Base-by-base conservation (phyloP, 345 rosid species). In the Salix purpurea region DNA sequence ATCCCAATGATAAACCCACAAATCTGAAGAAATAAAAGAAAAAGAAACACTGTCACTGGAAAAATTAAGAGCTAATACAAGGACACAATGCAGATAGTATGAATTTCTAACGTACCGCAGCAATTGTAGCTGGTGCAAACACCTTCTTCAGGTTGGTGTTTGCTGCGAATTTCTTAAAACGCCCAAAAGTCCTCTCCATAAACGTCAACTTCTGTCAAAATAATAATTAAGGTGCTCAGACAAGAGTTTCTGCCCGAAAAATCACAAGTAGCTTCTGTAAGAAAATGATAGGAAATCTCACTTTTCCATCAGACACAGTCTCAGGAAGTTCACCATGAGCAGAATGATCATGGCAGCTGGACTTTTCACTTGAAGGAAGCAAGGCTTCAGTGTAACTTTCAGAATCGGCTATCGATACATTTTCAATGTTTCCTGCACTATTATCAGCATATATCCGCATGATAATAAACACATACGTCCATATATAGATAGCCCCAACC, bases 391-490 rank as follows among this genome's bases (percentile, higher is more conserved):
- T 46, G 7, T 70, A 69, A 26, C 56, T 40, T 13, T 46, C 19
- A 46, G 50, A 48, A 70, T 24, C n/a, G 8, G n/a, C 9, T 4
- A 7, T 58, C 14, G 28, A 4, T 58, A 8, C 28, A 58, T 58
- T 58, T 58, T 23, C 28, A 3, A 2, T 56, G 11, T n/a, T 12
- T 58, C 9, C 64, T 3, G 64, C 64, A 10, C 15, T 58, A 13
- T 58, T 58, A 9, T 58, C 64, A n/a, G 23, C 34, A 18, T 58
- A 60, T 32, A 83, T 19, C 14, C 86, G 72, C 73, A 87, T 76
- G 9, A 85, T 71, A 83, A 79, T 83, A 67, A 78, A 85, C 9
- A 85, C 82, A 11, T 80, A 82, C 5, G 84, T 65, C 90, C 88
- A 87, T 68, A 83, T 52, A 60, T 76, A 83, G 54, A 87, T 30